Percentiles rank a stretch among this genome's conserved stretches.
Evolutionary conservation across 208 protist species (phyloP).

Genomic region (Herpetomonas tarakana): DNA sequence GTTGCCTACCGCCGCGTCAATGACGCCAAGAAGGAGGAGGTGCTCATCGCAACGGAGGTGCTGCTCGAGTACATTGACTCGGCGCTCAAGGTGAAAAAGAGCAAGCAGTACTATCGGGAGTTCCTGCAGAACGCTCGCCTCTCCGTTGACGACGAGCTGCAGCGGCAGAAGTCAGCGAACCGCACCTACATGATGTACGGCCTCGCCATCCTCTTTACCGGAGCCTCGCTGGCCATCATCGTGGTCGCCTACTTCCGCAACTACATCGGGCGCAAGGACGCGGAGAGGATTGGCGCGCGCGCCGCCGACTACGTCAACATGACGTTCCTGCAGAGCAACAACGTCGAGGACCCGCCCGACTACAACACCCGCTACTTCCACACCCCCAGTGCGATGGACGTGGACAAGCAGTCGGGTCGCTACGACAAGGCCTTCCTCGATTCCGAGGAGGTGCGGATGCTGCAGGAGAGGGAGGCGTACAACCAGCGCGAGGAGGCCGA

Average conservation of each 20-base stretch:
- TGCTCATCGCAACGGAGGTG: slow-evolving; percentile 76
- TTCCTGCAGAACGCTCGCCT: slow-evolving; percentile 64
- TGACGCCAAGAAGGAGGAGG: slow-evolving; percentile 68
- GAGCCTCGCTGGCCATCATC: slow-evolving; percentile 39
- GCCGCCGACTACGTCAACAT: slow-evolving; percentile 65
- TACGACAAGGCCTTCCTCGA: slow-evolving; percentile 33
- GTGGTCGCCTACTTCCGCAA: slow-evolving; percentile 53
- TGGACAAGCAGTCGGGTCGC: slow-evolving; percentile 46
- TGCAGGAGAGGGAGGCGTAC: slow-evolving; percentile 41
- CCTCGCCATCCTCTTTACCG: slow-evolving; percentile 41
- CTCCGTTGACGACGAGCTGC: slow-evolving; percentile 59
- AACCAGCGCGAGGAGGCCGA: slow-evolving; percentile 50
- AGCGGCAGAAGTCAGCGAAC: slow-evolving; percentile 19
- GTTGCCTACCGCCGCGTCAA: slow-evolving; percentile 53
- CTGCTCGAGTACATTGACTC: slow-evolving; percentile 88
- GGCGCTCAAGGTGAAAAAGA: slow-evolving; percentile 69
- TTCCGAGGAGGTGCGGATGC: slow-evolving; percentile 18
- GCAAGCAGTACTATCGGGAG: slow-evolving; percentile 70
- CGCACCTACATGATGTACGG: slow-evolving; percentile 48
- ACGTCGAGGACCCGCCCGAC: slow-evolving; percentile 74
- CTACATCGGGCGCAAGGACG: slow-evolving; percentile 54
- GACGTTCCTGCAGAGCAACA: slow-evolving; percentile 73
- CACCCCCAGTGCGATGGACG: slow-evolving; percentile 69
- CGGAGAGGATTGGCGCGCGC: slow-evolving; percentile 52
- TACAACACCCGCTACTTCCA: slow-evolving; percentile 78